Base-by-base conservation (phyloP, 352 stramenopile genomes). In the Phytophthora constricta region DNA sequence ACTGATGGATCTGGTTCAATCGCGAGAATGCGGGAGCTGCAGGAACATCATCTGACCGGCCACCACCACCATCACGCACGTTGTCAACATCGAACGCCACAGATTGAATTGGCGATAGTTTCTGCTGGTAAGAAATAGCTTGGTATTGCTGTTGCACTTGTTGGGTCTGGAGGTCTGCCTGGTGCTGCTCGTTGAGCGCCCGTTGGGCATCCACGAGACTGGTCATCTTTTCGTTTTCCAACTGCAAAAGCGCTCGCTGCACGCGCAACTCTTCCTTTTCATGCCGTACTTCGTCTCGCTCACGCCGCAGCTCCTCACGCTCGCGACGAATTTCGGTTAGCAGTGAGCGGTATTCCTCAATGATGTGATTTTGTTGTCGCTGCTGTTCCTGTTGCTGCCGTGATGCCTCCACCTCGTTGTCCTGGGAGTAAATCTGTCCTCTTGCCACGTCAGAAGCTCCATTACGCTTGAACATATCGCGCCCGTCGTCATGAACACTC, bases 261-360 rank as follows among this genome's bases (percentile, higher is more conserved):
- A 91, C 74, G 1, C 84, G 82, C n/a, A 93, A n/a, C 22, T 90
- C 82, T 31, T 93, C 86, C 45, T 87, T 90, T 48, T 92, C 86
- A 3, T 71, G 72, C 2, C 84, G 80, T 9, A 91, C 25, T 37
- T 91, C 84, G 20, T 92, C 84, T 42, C 82, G 82, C 49, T 94
- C 86, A 14, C 78, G 78, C 3, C 86, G 84, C 2, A 94, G 61
- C 62, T 92, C 80, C n/a, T 89, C 79, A 8, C 84, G 82, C 61
- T 94, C 86, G 41, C 73, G 76, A 7, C 86, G 86, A 65, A 94
- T 92, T 62, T 91, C 86, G 19, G 58, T 48, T 34, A 94, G 55
- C 1, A 94, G 65, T n/a, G 65, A 66, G 2, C 81, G 79, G 53
- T 94, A 94, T 28, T 94, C 84, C 16, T 85, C 73, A 23, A 86